These are phyloP conservation scores for Claviceps purpurea DNA, from an alignment of 2,329 filamentous ascomycete genomes.

Conservation along the genomic window DNA sequence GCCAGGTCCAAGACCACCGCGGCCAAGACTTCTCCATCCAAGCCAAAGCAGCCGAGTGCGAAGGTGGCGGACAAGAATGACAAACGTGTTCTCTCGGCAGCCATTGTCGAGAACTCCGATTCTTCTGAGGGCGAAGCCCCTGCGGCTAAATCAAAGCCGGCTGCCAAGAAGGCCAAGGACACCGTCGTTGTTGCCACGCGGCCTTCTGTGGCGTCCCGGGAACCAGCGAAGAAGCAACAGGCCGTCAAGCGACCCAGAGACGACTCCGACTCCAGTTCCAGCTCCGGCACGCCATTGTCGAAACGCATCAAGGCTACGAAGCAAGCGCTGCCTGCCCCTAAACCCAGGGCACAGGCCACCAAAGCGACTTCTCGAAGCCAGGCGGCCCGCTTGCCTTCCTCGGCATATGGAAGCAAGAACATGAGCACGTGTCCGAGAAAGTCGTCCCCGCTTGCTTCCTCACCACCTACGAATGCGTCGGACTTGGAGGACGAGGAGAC, in stretches of 20 bases:
- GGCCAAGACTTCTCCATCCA: conserved; percentile 26
- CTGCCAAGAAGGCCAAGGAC: conserved; percentile 17
- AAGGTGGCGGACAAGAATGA: conserved; percentile 17
- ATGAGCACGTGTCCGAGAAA: conserved; percentile 46
- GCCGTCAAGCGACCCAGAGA: conserved; percentile 39
- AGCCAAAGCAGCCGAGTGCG: conserved; percentile 22
- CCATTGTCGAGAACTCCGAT: conserved; percentile 43
- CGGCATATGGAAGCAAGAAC: conserved; percentile 27
- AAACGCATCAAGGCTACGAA: conserved; percentile 43
- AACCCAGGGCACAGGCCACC: conserved; percentile 32
- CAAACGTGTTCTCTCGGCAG: conserved; percentile 38
- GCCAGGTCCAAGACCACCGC: conserved; percentile 21
- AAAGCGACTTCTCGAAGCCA: conserved; percentile 34
- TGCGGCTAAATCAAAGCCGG: conserved; percentile 16
- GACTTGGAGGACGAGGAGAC: conserved; percentile 36
- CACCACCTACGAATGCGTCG: conserved; percentile 51
- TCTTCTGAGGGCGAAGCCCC: conserved; percentile 37
- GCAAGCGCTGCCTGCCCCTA: conserved; percentile 20
- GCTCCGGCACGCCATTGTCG: conserved; percentile 43
- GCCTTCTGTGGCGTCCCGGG: conserved; percentile 14
- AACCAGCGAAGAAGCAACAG: conserved; percentile 20
- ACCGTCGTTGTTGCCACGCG: conserved; percentile 20
- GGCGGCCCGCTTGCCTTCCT: conserved; percentile 18
- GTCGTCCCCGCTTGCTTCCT: conserved; percentile 52
- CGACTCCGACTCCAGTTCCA: conserved; percentile 42